Conservation (phyloP, 129 eudicot species). For the Pulicaria dysenterica region DNA sequence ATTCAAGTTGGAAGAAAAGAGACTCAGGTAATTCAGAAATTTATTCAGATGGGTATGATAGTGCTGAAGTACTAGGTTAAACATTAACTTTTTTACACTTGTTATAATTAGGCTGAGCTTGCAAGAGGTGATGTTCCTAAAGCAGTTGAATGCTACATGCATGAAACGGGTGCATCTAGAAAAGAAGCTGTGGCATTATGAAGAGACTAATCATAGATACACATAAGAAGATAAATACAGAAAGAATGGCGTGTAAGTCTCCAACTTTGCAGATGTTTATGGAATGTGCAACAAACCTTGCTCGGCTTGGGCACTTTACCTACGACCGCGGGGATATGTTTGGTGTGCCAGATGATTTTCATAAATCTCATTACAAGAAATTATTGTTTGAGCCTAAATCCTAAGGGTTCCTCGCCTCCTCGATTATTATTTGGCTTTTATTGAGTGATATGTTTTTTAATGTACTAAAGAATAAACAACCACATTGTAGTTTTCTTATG, state of each 20-base stretch:
- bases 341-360: constrained; percentile 33
- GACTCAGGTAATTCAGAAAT: no score
- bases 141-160: constrained; percentile 58
- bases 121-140: constrained; percentile 59
- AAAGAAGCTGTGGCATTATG: constrained; percentile 41
- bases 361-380: constrained; percentile 17
- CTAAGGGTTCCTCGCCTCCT: not conserved
- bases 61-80: not conserved
- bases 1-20: no score
- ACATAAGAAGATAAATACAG: constrained; percentile 43
- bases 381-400: constrained; percentile 32
- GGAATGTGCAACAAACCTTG: constrained; percentile 46
- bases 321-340: constrained; percentile 31
- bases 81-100: not conserved
- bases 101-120: constrained; percentile 42
- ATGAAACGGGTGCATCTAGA: constrained; percentile 47
- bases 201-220: constrained; percentile 33
- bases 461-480: not conserved
- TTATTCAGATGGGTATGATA: no score
- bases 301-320: constrained; percentile 42
- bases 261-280: constrained; percentile 13
- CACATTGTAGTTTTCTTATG: not conserved
- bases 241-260: constrained; percentile 19
- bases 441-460: not conserved
- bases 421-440: not conserved